Evolutionary conservation across 106 monocot genomes (phyloP).

Genomic region (Phalaenopsis equestris): DNA sequence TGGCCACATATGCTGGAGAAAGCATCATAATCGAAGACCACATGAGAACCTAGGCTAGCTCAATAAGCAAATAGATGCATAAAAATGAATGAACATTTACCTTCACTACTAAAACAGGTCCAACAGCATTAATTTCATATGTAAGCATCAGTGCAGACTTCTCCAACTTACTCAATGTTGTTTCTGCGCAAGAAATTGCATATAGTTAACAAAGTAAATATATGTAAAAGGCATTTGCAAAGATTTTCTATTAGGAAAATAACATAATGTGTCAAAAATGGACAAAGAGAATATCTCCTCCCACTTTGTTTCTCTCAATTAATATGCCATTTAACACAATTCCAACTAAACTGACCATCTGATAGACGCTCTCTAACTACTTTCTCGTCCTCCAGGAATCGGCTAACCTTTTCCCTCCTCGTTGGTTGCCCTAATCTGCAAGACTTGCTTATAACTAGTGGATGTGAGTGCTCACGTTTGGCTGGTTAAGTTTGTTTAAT

Average conservation of each 20-base stretch:
- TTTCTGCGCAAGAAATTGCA: slow-evolving; percentile 51
- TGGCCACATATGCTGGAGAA: slow-evolving; percentile 84
- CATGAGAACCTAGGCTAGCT: neutral
- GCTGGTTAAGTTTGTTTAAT: neutral
- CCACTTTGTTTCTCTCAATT: neutral
- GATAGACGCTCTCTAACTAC: neutral
- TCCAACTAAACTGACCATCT: neutral
- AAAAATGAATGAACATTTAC: slow-evolving; percentile 18
- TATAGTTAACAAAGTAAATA: slow-evolving; percentile 1
- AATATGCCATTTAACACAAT: neutral
- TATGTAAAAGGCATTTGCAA: neutral
- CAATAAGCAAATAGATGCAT: neutral
- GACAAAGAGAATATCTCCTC: neutral
- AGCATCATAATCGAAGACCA: neutral
- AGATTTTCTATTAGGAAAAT: neutral
- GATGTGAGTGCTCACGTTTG: neutral
- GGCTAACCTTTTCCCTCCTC: neutral
- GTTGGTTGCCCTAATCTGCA: neutral
- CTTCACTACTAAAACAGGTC: slow-evolving; percentile 89
- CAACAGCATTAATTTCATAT: slow-evolving; percentile 90
- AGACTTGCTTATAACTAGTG: neutral
- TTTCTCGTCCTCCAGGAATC: neutral
- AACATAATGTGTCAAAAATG: neutral
- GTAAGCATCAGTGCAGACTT: slow-evolving; percentile 83
- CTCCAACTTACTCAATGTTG: slow-evolving; percentile 72